These are phyloP conservation scores for Megacollybia platyphylla DNA, from an alignment of 1,284 basidiomycete species.

Conservation along the genomic window DNA sequence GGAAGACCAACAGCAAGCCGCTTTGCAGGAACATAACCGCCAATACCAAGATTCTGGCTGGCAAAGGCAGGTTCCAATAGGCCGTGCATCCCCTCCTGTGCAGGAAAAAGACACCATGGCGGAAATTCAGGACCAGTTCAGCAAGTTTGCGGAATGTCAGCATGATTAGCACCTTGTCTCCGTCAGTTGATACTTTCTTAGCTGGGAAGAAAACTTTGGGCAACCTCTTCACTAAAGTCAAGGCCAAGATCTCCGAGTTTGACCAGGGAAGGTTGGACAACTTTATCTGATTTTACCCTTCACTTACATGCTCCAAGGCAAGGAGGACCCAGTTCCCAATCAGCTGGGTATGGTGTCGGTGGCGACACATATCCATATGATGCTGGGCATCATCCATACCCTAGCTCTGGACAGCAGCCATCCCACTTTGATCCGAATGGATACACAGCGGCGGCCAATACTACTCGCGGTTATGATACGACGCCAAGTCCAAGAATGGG, in stretches of 20 bases:
- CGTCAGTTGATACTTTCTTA: slow-evolving; percentile 14
- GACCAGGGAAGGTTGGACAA: slow-evolving; percentile 29
- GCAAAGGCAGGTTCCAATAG: not conserved
- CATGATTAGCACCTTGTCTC: slow-evolving; percentile 2
- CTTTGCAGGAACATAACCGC: slow-evolving; percentile 15
- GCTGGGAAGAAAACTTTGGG: slow-evolving; percentile 70
- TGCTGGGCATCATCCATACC: slow-evolving; percentile 5
- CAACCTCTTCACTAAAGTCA: slow-evolving; percentile 58
- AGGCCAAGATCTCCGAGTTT: slow-evolving; percentile 68
- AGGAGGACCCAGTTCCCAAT: slow-evolving; percentile 5
- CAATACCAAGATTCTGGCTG: slow-evolving; percentile 10
- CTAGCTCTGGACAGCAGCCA: slow-evolving; percentile 5
- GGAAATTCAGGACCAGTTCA: slow-evolving; percentile 62
- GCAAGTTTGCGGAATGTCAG: slow-evolving; percentile 64
- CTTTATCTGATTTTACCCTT: not conserved
- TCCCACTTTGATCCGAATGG: slow-evolving; percentile 7
- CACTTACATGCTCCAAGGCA: slow-evolving; percentile 3
- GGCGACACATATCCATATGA: slow-evolving; percentile 11
- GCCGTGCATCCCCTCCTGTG: slow-evolving; percentile 7
- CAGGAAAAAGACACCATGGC: slow-evolving; percentile 37
- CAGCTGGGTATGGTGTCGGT: slow-evolving; percentile 4
- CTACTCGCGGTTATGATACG: slow-evolving; percentile 10
- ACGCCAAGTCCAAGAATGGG: slow-evolving; percentile 5
- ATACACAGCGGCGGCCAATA: slow-evolving; percentile 6
- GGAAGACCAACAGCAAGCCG: slow-evolving; percentile 38